Evolutionary conservation across 2,329 filamentous ascomycete species (phyloP).

Genomic region (Calycina herbarum): DNA sequence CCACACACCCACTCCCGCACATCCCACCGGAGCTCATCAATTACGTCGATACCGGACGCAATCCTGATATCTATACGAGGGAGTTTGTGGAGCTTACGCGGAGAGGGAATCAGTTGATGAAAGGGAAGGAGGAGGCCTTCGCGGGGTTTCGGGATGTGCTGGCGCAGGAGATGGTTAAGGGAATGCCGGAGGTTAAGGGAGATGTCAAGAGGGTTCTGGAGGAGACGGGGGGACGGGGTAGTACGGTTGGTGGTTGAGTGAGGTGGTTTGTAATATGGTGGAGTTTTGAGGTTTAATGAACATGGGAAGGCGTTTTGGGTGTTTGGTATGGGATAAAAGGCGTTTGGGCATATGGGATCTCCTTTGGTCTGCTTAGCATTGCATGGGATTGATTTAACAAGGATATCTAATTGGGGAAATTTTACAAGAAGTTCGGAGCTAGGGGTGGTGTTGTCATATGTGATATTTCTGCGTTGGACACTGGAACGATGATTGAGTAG

Average conservation of each 20-base stretch:
- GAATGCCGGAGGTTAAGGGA: conserved; percentile 34
- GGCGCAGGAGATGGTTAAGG: conserved; percentile 42
- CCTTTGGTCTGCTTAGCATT: not conserved
- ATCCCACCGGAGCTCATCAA: conserved; percentile 64
- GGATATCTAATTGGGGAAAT: not conserved
- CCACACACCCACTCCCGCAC: conserved; percentile 43
- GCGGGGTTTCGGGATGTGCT: conserved; percentile 60
- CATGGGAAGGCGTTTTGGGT: not conserved
- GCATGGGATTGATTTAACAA: not conserved
- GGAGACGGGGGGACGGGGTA: conserved; percentile 27
- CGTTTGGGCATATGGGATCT: not conserved
- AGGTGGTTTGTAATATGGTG: not conserved
- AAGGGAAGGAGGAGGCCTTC: conserved; percentile 65
- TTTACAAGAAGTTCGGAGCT: not conserved
- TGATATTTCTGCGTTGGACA: not conserved
- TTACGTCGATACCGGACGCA: conserved; percentile 70
- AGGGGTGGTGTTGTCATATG: not conserved
- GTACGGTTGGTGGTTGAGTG: not conserved
- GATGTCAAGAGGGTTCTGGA: conserved; percentile 34
- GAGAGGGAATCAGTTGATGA: conserved; percentile 65
- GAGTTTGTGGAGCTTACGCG: conserved; percentile 71
- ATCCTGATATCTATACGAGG: conserved; percentile 73
- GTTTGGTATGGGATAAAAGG: not conserved
- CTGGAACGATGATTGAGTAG: not conserved
- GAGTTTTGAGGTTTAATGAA: not conserved